Conservation (phyloP, 2,329 filamentous ascomycete species). For the Alternaria angustiovoidea region DNA sequence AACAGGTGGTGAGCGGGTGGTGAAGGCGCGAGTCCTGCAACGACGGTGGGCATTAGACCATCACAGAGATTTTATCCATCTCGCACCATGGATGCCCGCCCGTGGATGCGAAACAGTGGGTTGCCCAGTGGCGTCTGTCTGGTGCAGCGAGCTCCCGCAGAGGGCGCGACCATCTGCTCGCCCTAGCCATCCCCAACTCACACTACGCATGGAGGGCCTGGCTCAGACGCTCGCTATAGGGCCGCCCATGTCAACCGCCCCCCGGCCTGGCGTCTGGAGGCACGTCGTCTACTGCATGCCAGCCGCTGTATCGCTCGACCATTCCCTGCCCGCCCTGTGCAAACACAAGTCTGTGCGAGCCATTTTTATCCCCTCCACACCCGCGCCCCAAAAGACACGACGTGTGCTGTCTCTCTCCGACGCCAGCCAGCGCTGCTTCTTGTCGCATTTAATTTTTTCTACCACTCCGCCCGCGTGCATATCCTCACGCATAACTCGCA, state of each 20-base stretch:
- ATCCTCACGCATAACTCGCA: neutral
- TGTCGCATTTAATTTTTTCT: neutral
- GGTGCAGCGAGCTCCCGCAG: constrained; percentile 15
- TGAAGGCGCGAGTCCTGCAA: neutral
- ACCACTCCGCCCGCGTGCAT: constrained; percentile 10
- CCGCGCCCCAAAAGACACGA: constrained; percentile 19
- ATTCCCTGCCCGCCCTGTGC: constrained; percentile 11
- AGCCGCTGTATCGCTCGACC: constrained; percentile 18
- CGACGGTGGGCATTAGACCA: neutral
- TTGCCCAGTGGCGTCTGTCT: constrained; percentile 28
- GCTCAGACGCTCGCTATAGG: constrained; percentile 9
- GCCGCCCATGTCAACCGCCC: constrained; percentile 20
- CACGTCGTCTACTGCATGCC: constrained; percentile 14
- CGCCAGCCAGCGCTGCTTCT: constrained; percentile 9
- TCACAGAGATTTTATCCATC: neutral
- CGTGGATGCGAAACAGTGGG: constrained; percentile 35
- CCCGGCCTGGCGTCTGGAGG: constrained; percentile 24
- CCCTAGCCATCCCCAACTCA: constrained; percentile 19
- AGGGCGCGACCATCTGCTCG: constrained; percentile 26
- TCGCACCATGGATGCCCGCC: constrained; percentile 8
- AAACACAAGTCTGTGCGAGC: constrained; percentile 25
- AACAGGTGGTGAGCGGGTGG: no score
- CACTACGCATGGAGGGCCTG: constrained; percentile 6
- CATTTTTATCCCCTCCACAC: constrained; percentile 36
- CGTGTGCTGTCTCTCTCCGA: constrained; percentile 14